Evolutionary conservation across 2,329 filamentous ascomycete genomes (phyloP).

Genomic region (Ascocoryne sarcoides): DNA sequence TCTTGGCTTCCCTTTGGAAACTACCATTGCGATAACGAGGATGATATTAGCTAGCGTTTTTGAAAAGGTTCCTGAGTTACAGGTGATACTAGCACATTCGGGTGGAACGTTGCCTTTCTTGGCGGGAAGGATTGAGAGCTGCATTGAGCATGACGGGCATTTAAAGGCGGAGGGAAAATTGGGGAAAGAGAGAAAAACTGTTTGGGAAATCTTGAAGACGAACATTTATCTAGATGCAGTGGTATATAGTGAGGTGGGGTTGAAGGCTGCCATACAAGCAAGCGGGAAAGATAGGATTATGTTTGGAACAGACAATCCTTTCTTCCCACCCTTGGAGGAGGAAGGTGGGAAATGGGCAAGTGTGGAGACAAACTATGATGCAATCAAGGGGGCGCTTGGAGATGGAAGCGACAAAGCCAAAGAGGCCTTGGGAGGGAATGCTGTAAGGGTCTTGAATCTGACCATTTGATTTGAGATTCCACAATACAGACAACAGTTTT

Average conservation of each 20-base stretch:
- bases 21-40: slow-evolving; percentile 77
- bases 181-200: slow-evolving; percentile 37
- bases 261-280: slow-evolving; percentile 62
- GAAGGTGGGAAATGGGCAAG: slow-evolving; percentile 62
- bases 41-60: slow-evolving; percentile 87
- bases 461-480: slow-evolving; percentile 3
- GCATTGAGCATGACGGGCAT: slow-evolving; percentile 73
- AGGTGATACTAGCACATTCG: slow-evolving; percentile 76
- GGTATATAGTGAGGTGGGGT: slow-evolving; percentile 66
- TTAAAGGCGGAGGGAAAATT: slow-evolving; percentile 55
- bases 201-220: slow-evolving; percentile 58
- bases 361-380: slow-evolving; percentile 49
- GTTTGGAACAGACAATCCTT: slow-evolving; percentile 78
- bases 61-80: slow-evolving; percentile 60
- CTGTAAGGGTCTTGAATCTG: slow-evolving; percentile 41
- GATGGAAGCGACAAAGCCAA: slow-evolving; percentile 37
- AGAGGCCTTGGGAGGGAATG: slow-evolving; percentile 53
- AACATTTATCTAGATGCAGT: slow-evolving; percentile 88
- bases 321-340: slow-evolving; percentile 68
- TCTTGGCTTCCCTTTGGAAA: slow-evolving; percentile 84
- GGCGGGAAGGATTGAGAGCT: slow-evolving; percentile 81
- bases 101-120: slow-evolving; percentile 85
- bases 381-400: slow-evolving; percentile 44
- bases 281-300: slow-evolving; percentile 61
- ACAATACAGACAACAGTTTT: background rate